These are phyloP conservation scores for Metschnikowia peoriensis DNA, from an alignment of 805 yeast species.

Conservation along the genomic window DNA sequence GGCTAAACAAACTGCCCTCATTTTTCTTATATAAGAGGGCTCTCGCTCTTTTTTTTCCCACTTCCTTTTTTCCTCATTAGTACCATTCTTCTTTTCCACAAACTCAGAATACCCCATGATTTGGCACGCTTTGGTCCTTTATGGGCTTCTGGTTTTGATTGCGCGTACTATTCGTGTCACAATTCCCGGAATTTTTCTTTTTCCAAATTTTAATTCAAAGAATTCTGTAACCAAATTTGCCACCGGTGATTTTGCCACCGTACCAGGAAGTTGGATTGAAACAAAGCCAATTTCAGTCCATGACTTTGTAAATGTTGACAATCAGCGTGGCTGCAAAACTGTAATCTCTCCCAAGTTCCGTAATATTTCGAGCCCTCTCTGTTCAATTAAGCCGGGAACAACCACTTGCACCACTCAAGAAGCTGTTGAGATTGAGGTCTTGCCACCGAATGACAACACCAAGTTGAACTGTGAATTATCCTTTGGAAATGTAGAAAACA, in stretches of 20 bases:
- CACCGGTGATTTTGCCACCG: not conserved
- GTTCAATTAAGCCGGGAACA: not conserved
- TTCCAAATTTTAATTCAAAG: not conserved
- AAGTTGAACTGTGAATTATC: not conserved
- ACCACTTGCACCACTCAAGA: not conserved
- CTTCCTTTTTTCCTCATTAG: not conserved
- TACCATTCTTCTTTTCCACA: not conserved
- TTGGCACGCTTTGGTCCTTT: not conserved
- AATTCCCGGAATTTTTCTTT: not conserved
- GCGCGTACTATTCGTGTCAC: not conserved
- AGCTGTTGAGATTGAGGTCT: not conserved
- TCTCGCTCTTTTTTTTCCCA: not conserved
- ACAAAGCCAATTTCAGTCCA: not conserved
- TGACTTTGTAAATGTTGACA: not conserved
- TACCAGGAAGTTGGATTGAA: not conserved
- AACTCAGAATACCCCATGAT: not conserved
- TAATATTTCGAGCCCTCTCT: no score
- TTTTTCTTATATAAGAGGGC: not conserved
- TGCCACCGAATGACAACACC: not conserved
- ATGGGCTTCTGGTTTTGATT: not conserved
- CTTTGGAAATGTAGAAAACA: not conserved
- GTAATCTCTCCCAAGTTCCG: no score
- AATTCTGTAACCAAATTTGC: not conserved
- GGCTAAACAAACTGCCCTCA: not conserved
- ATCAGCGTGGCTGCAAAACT: no score